Percentiles rank a stretch among this genome's conserved stretches.
Conservation (phyloP, 116 monocot genomes). For the Phalaenopsis hybrid region DNA sequence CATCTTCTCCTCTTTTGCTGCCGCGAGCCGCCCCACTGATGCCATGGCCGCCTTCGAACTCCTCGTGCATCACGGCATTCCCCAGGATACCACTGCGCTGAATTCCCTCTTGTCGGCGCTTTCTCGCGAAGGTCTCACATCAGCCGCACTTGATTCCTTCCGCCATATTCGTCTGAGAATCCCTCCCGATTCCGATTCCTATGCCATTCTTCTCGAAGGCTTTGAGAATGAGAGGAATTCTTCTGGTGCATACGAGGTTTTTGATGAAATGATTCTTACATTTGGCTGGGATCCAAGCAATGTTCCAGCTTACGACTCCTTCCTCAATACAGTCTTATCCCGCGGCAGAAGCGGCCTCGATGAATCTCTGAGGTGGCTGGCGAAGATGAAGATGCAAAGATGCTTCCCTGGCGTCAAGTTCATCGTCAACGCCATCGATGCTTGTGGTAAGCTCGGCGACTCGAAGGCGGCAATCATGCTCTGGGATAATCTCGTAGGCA, state of each 20-base stretch:
- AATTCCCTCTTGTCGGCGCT: constrained; percentile 66
- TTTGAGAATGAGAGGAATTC: constrained; percentile 49
- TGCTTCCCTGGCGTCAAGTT: constrained; percentile 63
- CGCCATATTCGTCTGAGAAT: not conserved
- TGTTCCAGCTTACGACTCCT: constrained; percentile 56
- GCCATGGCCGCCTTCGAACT: constrained; percentile 35
- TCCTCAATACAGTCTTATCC: constrained; percentile 28
- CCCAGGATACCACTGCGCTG: constrained; percentile 38
- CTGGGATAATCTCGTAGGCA: constrained; percentile 43
- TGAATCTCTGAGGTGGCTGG: constrained; percentile 33
- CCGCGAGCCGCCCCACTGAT: constrained; percentile 16
- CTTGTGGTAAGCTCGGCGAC: constrained; percentile 17
- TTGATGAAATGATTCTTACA: constrained; percentile 45
- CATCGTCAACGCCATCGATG: constrained; percentile 29
- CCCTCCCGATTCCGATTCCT: constrained; percentile 45
- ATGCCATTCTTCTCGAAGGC: constrained; percentile 64
- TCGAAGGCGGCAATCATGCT: constrained; percentile 16
- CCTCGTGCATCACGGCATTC: constrained; percentile 28
- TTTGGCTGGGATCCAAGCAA: constrained; percentile 46
- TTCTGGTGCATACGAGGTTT: constrained; percentile 20
- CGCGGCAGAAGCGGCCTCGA: constrained; percentile 5
- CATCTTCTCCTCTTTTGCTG: constrained; percentile 41
- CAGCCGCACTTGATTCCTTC: constrained; percentile 19
- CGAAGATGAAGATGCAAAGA: constrained; percentile 15
- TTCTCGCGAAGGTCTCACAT: constrained; percentile 35